Evolutionary conservation across 345 rosid species (phyloP), one percentile per base, ranked within the genome.

Genomic region (Viola odorata): DNA sequence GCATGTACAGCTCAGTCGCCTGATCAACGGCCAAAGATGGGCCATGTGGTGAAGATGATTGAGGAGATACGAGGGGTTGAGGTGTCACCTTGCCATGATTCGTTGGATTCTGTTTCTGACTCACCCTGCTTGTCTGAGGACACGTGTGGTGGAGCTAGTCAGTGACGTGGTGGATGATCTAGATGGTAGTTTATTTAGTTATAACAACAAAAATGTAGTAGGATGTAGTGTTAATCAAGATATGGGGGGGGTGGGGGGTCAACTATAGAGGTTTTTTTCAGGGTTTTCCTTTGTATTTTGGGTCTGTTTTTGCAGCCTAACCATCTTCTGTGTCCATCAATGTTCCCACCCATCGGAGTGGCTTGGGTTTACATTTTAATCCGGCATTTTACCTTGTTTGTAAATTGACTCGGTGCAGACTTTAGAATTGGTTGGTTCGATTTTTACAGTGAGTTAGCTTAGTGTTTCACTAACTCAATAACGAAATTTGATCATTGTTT

Each of bases 71-170:
- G 83, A 41, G 77, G 85, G 63, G 80, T 78, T 3, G 86, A 81
- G 61, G 71, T 77, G 5, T 91, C 98, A 0, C 96, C 95, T 0
- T 75, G 81, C 65, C 85, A 84, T 3, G 90, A 85, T 3, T 77
- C 70, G 5, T 53, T 67, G 3, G 90, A 80, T 60, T 86, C 91
- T 0, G 85, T 79, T 11, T 81, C 88, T 5, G 96, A 87, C 51
- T 87, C 98, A 0, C 96, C 98, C 2, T 81, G 83, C 36, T 45
- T 80, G 82, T 91, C 96, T 0, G 96, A 84, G 58, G 96, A 84
- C 74, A 85, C 89, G 0, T 67, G 82, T 40, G 88, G 87, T 3
- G 79, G 75, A 3, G 79, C 75, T 44, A 84, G 86, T 64, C 92
- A 78, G 74, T 87, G 73, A 52, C 9, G 12, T 53, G 57, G n/a